Base-by-base conservation (phyloP, 495 filamentous ascomycete genomes). In the Podospora anserina region DNA sequence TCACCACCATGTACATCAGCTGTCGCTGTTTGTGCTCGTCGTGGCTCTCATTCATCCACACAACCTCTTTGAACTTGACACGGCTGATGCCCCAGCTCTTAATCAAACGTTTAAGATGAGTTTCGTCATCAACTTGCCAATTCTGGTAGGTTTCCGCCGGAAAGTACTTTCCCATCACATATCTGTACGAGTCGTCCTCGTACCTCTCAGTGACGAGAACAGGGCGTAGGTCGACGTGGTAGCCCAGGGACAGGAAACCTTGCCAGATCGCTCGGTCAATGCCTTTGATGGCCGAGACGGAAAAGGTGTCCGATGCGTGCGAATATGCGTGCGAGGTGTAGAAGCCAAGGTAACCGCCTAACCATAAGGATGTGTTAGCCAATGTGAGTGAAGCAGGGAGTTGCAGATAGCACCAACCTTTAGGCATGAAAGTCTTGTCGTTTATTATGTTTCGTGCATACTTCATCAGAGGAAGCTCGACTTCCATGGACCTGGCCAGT, bases 271-370 rank as follows among this genome's bases (percentile, higher is more conserved):
- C 20, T 23, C 20, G 20, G 55, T 18, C 4, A 39, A 39, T 58
- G 11, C 66, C 66, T 32, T 68, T 68, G n/a, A 68, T 23, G 3
- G 61, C 20, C 1, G 19, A 44, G 7, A 4, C 18, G n/a, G 59
- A 32, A 34, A 68, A 68, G 15, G 2, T 19, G 13, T 19, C 27
- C 6, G 57, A 44, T 2, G 66, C 23, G 49, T 68, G 66, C 4
- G 66, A 28, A 26, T 68, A 68, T 0, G 66, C 60, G 66, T 68
- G 59, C 2, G 66, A 39, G 18, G 66, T 68, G 60, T 55, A 68
- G 18, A 68, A 63, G 4, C 66, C 66, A 4, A 68, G 60, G 49
- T 56, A 68, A 18, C 66, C 66, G 5, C 66, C 64, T 66, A 5
- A 16, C 7, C 44, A 65, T 56, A 5, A 18, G 54, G 6, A 5